Conservation (phyloP, 2,329 filamentous ascomycete genomes). For the Nigrospora sphaerica region DNA sequence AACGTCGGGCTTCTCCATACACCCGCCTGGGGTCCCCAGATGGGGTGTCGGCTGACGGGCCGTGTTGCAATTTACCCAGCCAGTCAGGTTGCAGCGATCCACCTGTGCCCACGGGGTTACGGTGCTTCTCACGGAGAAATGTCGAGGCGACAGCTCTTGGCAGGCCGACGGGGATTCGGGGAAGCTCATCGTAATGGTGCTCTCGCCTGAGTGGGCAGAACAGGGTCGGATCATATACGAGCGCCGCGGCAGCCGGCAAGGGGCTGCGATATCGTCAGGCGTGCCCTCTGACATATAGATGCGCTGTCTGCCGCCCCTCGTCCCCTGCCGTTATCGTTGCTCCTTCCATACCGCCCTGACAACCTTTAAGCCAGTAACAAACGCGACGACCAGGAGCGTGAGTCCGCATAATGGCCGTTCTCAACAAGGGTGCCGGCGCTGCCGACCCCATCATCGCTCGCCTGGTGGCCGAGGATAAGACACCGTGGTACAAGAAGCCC, state of each 20-base stretch:
- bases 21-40: not conserved
- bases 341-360: no score
- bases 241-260: no score
- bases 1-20: not conserved
- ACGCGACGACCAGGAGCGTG: not conserved
- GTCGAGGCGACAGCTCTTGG: not conserved
- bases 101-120: not conserved
- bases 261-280: no score
- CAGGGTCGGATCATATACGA: no score
- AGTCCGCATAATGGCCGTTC: not conserved
- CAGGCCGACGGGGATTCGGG: not conserved
- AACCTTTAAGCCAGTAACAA: no score
- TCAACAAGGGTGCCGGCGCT: constrained; percentile 1
- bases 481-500: constrained; percentile 50
- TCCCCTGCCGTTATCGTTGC: no score
- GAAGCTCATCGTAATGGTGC: no score
- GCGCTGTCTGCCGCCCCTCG: no score
- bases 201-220: no score
- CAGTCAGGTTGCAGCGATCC: not conserved
- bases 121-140: constrained; percentile 1
- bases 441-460: constrained; percentile 29
- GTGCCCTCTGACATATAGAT: no score
- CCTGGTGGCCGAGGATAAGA: constrained; percentile 30
- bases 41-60: constrained; percentile 1
- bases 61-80: constrained; percentile 2